Conservation (phyloP, 1,284 basidiomycete species). For the Trametes hirsuta region DNA sequence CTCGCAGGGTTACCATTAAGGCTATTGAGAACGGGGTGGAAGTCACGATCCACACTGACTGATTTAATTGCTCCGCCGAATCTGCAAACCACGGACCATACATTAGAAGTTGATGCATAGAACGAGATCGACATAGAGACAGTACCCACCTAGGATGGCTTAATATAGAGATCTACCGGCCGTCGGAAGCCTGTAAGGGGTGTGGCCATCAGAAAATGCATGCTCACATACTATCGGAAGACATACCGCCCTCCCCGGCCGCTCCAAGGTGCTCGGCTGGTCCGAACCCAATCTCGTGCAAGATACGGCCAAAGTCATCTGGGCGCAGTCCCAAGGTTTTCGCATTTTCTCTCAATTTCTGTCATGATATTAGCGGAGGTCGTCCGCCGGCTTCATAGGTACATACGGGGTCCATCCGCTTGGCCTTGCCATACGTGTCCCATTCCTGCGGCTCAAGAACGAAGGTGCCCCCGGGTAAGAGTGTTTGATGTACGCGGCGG, state of each 20-base stretch:
- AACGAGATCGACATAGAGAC: background rate
- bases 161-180: constrained; percentile 50
- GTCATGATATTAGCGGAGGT: background rate
- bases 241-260: constrained; percentile 61
- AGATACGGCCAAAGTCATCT: constrained; percentile 56
- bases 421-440: constrained; percentile 78
- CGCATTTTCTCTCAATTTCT: constrained; percentile 63
- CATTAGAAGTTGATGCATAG: too few species aligned
- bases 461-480: constrained; percentile 62
- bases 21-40: constrained; percentile 47
- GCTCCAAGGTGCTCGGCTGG: constrained; percentile 52
- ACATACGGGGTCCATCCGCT: constrained; percentile 62
- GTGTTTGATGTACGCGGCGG: constrained; percentile 53
- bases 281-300: constrained; percentile 66
- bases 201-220: background rate
- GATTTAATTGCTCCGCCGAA: background rate
- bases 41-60: constrained; percentile 43
- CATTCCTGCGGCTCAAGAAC: constrained; percentile 80
- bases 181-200: constrained; percentile 47
- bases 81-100: too few species aligned
- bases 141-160: constrained; percentile 17
- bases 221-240: background rate
- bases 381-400: background rate
- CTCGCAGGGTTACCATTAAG: constrained; percentile 47
- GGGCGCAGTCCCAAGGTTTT: constrained; percentile 60